Conservation (phyloP, 2,329 filamentous ascomycete genomes). For the Setomelanomma holmii region DNA sequence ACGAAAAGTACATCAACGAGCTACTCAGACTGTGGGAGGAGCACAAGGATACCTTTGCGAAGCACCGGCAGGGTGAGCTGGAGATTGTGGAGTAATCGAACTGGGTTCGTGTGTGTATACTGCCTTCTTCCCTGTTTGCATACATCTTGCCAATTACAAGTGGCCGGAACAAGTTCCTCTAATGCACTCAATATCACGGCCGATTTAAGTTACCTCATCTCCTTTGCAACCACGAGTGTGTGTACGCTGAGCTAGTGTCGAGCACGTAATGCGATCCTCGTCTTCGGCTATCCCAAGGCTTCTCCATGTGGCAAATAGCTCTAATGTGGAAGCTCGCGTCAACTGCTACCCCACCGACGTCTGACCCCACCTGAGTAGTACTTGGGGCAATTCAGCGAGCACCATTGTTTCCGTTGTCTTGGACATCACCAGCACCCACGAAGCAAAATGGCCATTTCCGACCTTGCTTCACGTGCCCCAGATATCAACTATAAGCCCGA, state of each 20-base stretch:
- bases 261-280: conserved; percentile 18
- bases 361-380: background rate
- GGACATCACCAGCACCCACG: background rate
- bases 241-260: background rate
- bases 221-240: background rate
- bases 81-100: conserved; percentile 65
- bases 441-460: conserved; percentile 26
- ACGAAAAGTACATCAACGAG: conserved; percentile 79
- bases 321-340: conserved; percentile 4
- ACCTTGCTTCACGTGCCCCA: conserved; percentile 54
- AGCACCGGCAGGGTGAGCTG: conserved; percentile 68
- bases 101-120: background rate
- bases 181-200: no score
- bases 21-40: conserved; percentile 75
- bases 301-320: conserved; percentile 7
- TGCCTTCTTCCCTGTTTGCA: background rate
- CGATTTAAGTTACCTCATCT: no score
- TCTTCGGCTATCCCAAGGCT: conserved; percentile 9
- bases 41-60: conserved; percentile 79
- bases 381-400: background rate
- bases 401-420: background rate
- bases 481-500: conserved; percentile 67
- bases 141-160: background rate
- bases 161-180: background rate
- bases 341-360: conserved; percentile 21